These are phyloP conservation scores for Eimeria necatrix DNA, from an alignment of 169 alveolate genomes.

Conservation along the genomic window DNA sequence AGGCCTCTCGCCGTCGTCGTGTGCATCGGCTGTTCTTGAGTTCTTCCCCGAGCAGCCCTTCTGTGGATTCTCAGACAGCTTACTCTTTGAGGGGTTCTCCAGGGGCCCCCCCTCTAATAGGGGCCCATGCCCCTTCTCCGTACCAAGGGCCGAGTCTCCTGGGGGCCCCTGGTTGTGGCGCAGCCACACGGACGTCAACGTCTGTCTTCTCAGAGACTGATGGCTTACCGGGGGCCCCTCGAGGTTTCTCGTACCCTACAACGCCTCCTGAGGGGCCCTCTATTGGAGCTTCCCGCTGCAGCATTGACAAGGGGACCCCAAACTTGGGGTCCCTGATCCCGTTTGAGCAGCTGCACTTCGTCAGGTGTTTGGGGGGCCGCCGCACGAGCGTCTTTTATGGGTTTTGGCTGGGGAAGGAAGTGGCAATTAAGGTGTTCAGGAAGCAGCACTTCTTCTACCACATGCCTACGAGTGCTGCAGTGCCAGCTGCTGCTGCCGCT, in stretches of 20 bases:
- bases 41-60: neutral
- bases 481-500: slow-evolving; percentile 8
- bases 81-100: neutral
- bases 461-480: slow-evolving; percentile 47
- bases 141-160: neutral
- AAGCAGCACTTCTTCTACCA: slow-evolving; percentile 38
- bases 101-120: neutral
- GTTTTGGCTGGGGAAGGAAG: slow-evolving; percentile 39
- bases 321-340: neutral
- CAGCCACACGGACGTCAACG: neutral
- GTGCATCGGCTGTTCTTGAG: neutral
- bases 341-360: slow-evolving; percentile 24
- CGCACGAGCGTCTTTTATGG: slow-evolving; percentile 14
- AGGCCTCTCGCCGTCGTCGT: slow-evolving; percentile 58
- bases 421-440: slow-evolving; percentile 28
- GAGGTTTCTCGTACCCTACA: neutral
- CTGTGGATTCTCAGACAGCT: neutral
- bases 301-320: slow-evolving; percentile 18
- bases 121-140: too few relatives aligned
- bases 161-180: neutral
- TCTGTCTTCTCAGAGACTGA: too few relatives aligned
- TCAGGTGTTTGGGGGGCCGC: neutral
- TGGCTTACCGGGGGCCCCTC: neutral
- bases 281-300: neutral
- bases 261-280: neutral